Evolutionary conservation across 1,284 basidiomycete species (phyloP), one percentile per base, ranked within the genome.

Genomic region (Trametes sp.): DNA sequence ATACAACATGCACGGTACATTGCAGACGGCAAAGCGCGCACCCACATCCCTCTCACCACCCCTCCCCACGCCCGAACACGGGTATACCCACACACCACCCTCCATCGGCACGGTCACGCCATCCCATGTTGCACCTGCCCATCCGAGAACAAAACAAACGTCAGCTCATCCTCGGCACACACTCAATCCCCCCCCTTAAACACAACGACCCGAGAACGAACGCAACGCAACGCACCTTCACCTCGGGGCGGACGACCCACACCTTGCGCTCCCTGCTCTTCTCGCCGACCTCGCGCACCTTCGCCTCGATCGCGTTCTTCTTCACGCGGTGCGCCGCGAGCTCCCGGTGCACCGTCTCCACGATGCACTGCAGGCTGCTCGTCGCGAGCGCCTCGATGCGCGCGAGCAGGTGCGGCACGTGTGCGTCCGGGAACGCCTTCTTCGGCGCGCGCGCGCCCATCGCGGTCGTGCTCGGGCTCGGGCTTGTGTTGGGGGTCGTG

Each of bases 271-370:
- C 82, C 70, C 85, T 89, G 68, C 85, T 85, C 72, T 91, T 92
- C 76, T 89, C 89, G 19, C 84, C 82, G 14, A 93, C 82, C 73
- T 93, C 90, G 55, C 84, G 81, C 35, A 94, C 80, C 74, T 94
- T 94, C 8, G 86, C 87, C 75, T 93, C 91, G 53, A 94, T 88
- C 7, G 90, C 87, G 52, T 88, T 90, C 80, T 94, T 94, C 80
- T 88, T 93, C 61, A 94, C 84, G 60, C 87, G 88, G 65, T 89
- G 78, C 11, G 73, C 75, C 49, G 84, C 84, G 49, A 94, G 77
- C 36, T 89, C 89, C 64, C 88, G 84, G 69, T 88, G 86, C 63
- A 94, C 82, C 13, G 85, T 82, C 67, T 93, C 92, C 0, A 93
- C 83, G 28, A 94, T 83, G 59, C 87, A 83, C 9, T 81, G 82